A percentile compares a stretch with the other conserved stretches of the same genome.
phyloP scores from a whole-genome alignment of 768 basidiomycete genomes.

The Saitozyma sp. region DNA sequence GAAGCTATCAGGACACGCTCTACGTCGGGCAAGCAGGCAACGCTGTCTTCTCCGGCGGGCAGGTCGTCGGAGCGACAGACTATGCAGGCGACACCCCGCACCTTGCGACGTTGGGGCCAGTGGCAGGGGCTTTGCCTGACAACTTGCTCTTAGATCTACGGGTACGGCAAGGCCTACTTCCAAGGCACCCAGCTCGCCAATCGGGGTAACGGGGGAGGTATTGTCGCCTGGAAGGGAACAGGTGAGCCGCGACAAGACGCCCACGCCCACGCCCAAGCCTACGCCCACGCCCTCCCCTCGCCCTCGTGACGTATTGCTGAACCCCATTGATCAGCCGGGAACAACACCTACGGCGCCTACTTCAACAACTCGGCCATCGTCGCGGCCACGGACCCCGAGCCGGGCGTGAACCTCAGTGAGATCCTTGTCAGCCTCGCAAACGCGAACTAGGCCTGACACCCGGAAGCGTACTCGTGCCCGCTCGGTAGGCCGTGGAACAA shows the following conservation, averaged over 20 bases:
- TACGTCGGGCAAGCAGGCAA: conserved; percentile 63
- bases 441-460: conserved; percentile 47
- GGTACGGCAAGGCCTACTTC: conserved; percentile 53
- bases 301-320: not conserved
- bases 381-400: not conserved
- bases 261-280: not conserved
- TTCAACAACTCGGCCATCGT: not conserved
- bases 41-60: conserved; percentile 65
- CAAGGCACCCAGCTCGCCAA: conserved; percentile 63
- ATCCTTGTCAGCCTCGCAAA: conserved; percentile 60
- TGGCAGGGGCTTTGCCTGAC: too few relatives aligned
- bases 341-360: not conserved
- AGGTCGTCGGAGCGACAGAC: conserved; percentile 66
- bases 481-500: conserved; percentile 71
- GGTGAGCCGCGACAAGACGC: conserved; percentile 13
- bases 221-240: conserved; percentile 65
- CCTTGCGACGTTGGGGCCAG: too few relatives aligned
- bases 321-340: conserved; percentile 51
- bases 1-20: conserved; percentile 68
- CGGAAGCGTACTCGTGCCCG: conserved; percentile 38
- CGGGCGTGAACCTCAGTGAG: conserved; percentile 51
- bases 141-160: conserved; percentile 11
- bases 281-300: not conserved
- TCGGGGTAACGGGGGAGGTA: conserved; percentile 66
- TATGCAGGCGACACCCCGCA: conserved; percentile 46